Evolutionary conservation across 345 rosid genomes (phyloP).

Genomic region (Salix arbutifolia): DNA sequence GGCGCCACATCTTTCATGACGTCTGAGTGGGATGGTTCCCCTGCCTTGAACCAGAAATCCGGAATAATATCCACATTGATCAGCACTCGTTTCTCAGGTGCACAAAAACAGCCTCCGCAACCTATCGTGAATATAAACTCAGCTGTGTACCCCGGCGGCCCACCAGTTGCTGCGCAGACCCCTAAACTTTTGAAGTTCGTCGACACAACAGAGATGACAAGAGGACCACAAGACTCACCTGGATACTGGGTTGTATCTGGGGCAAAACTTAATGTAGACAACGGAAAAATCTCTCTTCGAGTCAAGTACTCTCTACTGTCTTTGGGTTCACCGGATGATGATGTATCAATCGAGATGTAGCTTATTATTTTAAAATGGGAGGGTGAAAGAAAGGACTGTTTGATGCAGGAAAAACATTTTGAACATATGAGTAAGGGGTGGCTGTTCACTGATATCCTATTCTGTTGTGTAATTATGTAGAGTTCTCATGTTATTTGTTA

Average conservation of each 20-base stretch:
- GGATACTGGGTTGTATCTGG: slow-evolving; percentile 98
- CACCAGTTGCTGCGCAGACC: slow-evolving; percentile 81
- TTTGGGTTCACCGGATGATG: slow-evolving; percentile 23
- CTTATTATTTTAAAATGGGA: not conserved
- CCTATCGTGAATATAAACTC: slow-evolving; percentile 89
- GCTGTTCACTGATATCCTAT: not conserved
- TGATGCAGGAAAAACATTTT: not conserved
- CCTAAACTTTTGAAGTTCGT: slow-evolving; percentile 82
- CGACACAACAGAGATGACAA: slow-evolving; percentile 79
- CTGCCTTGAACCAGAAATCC: slow-evolving; percentile 63
- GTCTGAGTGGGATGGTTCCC: slow-evolving; percentile 87
- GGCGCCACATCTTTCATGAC: slow-evolving; percentile 51
- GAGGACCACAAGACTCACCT: slow-evolving; percentile 91
- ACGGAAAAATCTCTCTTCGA: slow-evolving; percentile 78
- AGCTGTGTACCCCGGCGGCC: slow-evolving; percentile 91
- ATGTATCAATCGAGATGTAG: not conserved
- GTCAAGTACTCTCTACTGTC: slow-evolving; percentile 80
- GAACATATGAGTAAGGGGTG: not conserved
- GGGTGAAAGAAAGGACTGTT: not conserved
- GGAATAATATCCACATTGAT: slow-evolving; percentile 82
- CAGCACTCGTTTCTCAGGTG: slow-evolving; percentile 80
- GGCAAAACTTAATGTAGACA: slow-evolving; percentile 76
- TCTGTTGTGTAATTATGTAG: not conserved
- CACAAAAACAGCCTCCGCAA: slow-evolving; percentile 67
- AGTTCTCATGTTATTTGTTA: not conserved